phyloP scores from a whole-genome alignment of 306 rosid species.

The Inga laurina region DNA sequence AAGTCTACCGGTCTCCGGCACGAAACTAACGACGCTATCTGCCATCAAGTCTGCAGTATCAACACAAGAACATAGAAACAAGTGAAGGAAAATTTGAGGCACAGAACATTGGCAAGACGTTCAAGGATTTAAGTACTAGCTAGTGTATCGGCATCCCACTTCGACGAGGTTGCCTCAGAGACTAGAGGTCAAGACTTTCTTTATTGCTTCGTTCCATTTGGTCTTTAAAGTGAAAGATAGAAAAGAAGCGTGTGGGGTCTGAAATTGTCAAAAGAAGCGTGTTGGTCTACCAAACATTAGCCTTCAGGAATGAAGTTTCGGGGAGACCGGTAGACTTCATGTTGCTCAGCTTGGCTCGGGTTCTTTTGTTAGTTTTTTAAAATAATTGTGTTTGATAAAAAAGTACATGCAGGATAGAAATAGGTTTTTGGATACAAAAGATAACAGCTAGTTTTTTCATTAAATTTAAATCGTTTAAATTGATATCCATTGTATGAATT shows the following conservation, averaged over 20 bases:
- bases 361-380: no score
- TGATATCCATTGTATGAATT: no score
- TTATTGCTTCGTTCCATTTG: not conserved
- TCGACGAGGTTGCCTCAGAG: not conserved
- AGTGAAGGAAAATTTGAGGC: not conserved
- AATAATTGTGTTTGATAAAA: no score
- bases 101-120: not conserved
- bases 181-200: not conserved
- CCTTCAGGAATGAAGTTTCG: no score
- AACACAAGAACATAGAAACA: not conserved
- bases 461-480: no score
- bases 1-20: not conserved
- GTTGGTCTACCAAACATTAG: not conserved
- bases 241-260: not conserved
- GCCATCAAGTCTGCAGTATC: not conserved
- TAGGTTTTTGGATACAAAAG: no score
- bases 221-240: not conserved
- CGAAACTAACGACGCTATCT: not conserved
- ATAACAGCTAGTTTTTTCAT: no score
- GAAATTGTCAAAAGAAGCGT: no score
- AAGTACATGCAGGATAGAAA: no score
- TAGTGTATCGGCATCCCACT: not conserved
- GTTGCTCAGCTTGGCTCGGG: no score
- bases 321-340: no score
- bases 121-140: not conserved